Base-by-base conservation (phyloP, 2,329 filamentous ascomycete species). In the Fusarium brevicatenulatum region DNA sequence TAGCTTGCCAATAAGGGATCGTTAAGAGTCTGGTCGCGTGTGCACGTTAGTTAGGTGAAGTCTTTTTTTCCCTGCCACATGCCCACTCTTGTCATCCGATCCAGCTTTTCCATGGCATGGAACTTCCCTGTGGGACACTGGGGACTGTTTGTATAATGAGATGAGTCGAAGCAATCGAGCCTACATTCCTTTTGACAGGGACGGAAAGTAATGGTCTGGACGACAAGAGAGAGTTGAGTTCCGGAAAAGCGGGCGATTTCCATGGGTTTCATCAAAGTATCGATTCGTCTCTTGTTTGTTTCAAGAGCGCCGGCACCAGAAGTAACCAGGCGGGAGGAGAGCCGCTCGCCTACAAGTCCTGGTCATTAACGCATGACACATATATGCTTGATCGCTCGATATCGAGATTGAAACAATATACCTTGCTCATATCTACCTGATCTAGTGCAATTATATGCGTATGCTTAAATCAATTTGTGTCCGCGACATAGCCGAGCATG, bases 331-430 rank as follows among this genome's bases (percentile, higher is more conserved):
- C 50, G 54, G 52, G 57, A 49, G 28, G 19, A 30, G 34, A 64
- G 37, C 47, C 28, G n/a, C n/a, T 47, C 47, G 52, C 32, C 47
- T 50, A 58, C 25, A 9, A 13, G 40, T 49, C 44, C 39, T 10
- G 16, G 50, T 19, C 25, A 18, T 53, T 69, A 69, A 58, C 21
- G 16, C 65, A 64, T 47, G 37, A 43, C 46, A n/a, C 19, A 49
- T 53, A 65, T 58, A 53, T 32, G 37, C 21, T 40, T 53, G 37
- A 58, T 69, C 65, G 52, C 58, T 69, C 43, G 36, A 69, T 44
- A 69, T 42, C 39, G 36, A 55, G 65, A 69, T 69, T 62, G 59
- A 69, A 69, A 58, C 52, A 70, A 55, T 28, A 70, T 52, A 44
- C 54, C 55, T 58, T 49, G 30, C 42, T 36, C 19, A 36, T 49